These are phyloP conservation scores for Colletotrichum graminicola DNA, from an alignment of 2,329 filamentous ascomycete species.

Conservation along the genomic window DNA sequence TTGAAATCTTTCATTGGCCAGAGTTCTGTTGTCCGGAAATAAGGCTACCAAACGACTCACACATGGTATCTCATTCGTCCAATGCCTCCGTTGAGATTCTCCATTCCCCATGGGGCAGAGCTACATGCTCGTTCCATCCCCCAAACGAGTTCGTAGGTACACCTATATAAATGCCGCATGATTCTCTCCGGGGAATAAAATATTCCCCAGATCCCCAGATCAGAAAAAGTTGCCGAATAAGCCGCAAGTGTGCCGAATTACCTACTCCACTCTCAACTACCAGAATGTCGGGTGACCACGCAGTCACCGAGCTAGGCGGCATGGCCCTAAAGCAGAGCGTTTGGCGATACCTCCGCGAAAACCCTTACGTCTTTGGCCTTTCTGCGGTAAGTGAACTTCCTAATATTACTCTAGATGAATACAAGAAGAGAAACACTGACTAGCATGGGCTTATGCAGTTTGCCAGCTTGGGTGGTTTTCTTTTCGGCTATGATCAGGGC, in stretches of 20 bases:
- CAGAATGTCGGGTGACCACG: neutral
- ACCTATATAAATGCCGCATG: neutral
- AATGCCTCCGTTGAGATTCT: neutral
- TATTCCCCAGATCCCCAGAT: neutral
- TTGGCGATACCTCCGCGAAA: conserved; percentile 50
- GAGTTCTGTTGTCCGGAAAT: conserved; percentile 1
- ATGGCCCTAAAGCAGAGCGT: conserved; percentile 45
- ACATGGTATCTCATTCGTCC: neutral
- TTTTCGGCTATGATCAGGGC: conserved; percentile 65
- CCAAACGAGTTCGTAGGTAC: neutral
- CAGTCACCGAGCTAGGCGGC: neutral
- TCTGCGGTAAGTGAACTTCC: conserved; percentile 43
- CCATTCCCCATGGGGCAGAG: conserved; percentile 6
- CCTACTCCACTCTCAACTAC: neutral
- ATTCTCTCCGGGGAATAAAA: neutral
- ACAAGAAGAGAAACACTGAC: conserved; percentile 35
- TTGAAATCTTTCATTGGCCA: neutral
- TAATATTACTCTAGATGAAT: no score
- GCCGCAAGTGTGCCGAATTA: neutral
- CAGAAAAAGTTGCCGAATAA: neutral
- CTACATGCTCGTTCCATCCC: neutral
- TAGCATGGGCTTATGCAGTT: conserved; percentile 49
- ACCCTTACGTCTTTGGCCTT: conserved; percentile 59
- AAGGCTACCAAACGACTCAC: neutral
- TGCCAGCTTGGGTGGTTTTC: conserved; percentile 55